Evolutionary conservation across 2,329 filamentous ascomycete species (phyloP).

Genomic region (Pseudogymnoascus sp.): DNA sequence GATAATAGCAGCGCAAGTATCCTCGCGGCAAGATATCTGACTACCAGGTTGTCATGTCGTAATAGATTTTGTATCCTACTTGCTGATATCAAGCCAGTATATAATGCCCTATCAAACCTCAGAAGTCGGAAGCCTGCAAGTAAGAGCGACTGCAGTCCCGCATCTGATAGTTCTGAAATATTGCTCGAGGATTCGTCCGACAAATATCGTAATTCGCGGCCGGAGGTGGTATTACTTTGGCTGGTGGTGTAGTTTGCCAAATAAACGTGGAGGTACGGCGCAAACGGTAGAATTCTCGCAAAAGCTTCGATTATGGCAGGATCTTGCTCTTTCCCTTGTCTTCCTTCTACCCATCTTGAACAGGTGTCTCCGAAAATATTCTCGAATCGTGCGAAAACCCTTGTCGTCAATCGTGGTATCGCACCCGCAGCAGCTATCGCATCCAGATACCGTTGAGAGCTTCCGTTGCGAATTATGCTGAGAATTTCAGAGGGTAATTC

Average conservation of each 20-base stretch:
- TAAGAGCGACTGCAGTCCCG: constrained; percentile 43
- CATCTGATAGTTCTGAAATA: constrained; percentile 33
- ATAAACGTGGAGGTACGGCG: constrained; percentile 71
- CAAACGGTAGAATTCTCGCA: constrained; percentile 73
- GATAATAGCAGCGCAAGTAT: constrained; percentile 74
- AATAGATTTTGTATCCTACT: constrained; percentile 65
- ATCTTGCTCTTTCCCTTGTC: constrained; percentile 17
- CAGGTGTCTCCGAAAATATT: constrained; percentile 74
- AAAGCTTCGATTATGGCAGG: constrained; percentile 60
- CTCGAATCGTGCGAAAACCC: constrained; percentile 69
- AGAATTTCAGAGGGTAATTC: constrained; percentile 66
- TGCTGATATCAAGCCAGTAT: constrained; percentile 58
- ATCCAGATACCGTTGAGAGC: constrained; percentile 62
- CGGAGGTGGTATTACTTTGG: constrained; percentile 27
- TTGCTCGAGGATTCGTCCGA: constrained; percentile 27
- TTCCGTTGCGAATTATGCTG: constrained; percentile 57
- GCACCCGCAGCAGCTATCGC: constrained; percentile 65
- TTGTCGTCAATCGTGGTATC: constrained; percentile 62
- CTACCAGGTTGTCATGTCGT: constrained; percentile 48
- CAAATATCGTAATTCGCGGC: constrained; percentile 20
- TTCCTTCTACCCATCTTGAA: constrained; percentile 62
- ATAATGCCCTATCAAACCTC: constrained; percentile 65
- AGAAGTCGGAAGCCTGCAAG: constrained; percentile 73
- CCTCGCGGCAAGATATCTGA: constrained; percentile 76
- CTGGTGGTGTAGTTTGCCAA: constrained; percentile 46